Evolutionary conservation across 1,284 basidiomycete genomes (phyloP).

Genomic region (Fistulinella cinereoalba): DNA sequence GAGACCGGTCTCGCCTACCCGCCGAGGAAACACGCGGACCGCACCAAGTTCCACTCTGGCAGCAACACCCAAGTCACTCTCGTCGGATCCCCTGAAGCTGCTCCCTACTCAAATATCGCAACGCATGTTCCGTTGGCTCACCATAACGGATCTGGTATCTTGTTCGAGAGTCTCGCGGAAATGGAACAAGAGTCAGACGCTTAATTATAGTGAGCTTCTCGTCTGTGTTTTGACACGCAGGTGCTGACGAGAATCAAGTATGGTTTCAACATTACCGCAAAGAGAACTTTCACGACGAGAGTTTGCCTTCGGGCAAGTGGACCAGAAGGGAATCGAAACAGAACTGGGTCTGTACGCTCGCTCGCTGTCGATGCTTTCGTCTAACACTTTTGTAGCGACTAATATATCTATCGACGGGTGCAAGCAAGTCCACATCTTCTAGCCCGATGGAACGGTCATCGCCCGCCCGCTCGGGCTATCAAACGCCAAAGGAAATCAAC

Average conservation of each 20-base stretch:
- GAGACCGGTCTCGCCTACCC: conserved; percentile 58
- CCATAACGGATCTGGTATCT: conserved; percentile 65
- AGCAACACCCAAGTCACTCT: conserved; percentile 29
- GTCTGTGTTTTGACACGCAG: not conserved
- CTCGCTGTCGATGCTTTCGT: not conserved
- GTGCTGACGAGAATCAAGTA: conserved; percentile 44
- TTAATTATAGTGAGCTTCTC: conserved; percentile 82
- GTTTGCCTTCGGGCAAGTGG: conserved; percentile 77
- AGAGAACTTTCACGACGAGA: conserved; percentile 76
- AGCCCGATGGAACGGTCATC: conserved; percentile 47
- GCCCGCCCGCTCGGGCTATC: conserved; percentile 62
- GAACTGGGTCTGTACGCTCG: conserved; percentile 60
- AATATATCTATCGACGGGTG: conserved; percentile 49
- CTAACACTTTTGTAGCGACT: conserved; percentile 45
- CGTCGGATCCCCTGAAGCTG: conserved; percentile 62
- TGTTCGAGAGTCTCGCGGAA: conserved; percentile 80
- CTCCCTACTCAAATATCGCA: conserved; percentile 82
- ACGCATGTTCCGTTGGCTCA: conserved; percentile 65
- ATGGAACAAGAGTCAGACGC: conserved; percentile 82
- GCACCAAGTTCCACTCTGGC: conserved; percentile 17
- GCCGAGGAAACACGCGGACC: conserved; percentile 42
- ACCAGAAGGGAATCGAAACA: conserved; percentile 83
- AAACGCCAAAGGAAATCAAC: conserved; percentile 72
- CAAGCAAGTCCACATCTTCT: conserved; percentile 44
- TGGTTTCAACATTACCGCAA: conserved; percentile 88